Evolutionary conservation across 345 rosid genomes (phyloP).

Genomic region (Trapa bicornis): DNA sequence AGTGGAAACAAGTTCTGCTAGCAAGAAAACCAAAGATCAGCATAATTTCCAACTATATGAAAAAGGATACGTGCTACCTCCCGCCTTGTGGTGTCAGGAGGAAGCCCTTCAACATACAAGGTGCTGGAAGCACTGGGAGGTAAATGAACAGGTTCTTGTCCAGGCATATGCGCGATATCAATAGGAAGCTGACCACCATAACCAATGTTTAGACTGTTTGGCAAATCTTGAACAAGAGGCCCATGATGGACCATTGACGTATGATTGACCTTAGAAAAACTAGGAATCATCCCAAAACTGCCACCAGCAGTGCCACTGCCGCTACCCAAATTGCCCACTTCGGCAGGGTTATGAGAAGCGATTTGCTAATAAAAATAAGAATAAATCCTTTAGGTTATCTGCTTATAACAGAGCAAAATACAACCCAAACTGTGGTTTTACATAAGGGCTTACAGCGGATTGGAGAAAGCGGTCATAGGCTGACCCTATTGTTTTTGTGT

Average conservation of each 20-base stretch:
- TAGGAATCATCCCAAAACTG: slow-evolving; percentile 19
- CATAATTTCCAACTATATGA: neutral
- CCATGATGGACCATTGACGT: slow-evolving; percentile 31
- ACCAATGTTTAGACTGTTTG: slow-evolving; percentile 36
- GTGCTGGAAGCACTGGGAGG: slow-evolving; percentile 77
- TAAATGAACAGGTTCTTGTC: slow-evolving; percentile 33
- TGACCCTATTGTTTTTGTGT: slow-evolving; percentile 61
- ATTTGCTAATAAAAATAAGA: slow-evolving; percentile 41
- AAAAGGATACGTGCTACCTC: slow-evolving; percentile 89
- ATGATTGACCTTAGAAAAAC: slow-evolving; percentile 32
- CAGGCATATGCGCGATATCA: slow-evolving; percentile 30
- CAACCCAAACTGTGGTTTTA: neutral
- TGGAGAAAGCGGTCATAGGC: slow-evolving; percentile 74
- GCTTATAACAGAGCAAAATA: slow-evolving; percentile 1
- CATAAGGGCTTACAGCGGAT: slow-evolving; percentile 26
- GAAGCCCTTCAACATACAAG: slow-evolving; percentile 74
- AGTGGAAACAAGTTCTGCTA: neutral
- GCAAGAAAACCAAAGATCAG: neutral
- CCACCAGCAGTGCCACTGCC: slow-evolving; percentile 14
- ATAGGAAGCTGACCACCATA: slow-evolving; percentile 19
- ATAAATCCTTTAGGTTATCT: slow-evolving; percentile 15
- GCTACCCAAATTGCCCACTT: slow-evolving; percentile 33
- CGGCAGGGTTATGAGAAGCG: slow-evolving; percentile 44
- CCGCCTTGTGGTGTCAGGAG: slow-evolving; percentile 57
- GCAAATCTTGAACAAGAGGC: slow-evolving; percentile 23